Evolutionary conservation across 768 basidiomycete genomes (phyloP).

Genomic region (Cyathus striatus): DNA sequence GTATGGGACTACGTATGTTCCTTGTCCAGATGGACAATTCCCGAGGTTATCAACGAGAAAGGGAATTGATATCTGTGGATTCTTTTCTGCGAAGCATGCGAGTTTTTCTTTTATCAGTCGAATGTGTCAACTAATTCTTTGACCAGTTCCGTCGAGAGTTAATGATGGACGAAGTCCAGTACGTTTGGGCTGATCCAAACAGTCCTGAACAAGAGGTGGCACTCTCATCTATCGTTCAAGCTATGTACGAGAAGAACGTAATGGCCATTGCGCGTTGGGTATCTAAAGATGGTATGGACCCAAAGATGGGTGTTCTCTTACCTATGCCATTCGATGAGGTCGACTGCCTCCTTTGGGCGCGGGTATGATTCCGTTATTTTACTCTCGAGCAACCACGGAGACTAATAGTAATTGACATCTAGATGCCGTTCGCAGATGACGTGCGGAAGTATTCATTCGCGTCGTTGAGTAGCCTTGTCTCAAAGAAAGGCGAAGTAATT

Average conservation of each 20-base stretch:
- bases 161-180: slow-evolving; percentile 80
- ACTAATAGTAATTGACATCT: no score
- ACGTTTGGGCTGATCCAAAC: slow-evolving; percentile 72
- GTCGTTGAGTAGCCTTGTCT: slow-evolving; percentile 67
- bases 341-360: slow-evolving; percentile 82
- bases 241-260: slow-evolving; percentile 62
- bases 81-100: slow-evolving; percentile 70
- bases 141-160: slow-evolving; percentile 76
- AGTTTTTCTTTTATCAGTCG: slow-evolving; percentile 10
- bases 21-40: slow-evolving; percentile 84
- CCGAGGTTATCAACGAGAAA: slow-evolving; percentile 65
- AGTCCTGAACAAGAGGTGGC: slow-evolving; percentile 73
- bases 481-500: slow-evolving; percentile 69
- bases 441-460: slow-evolving; percentile 84
- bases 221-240: slow-evolving; percentile 82
- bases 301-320: slow-evolving; percentile 78
- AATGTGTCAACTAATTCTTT: not conserved
- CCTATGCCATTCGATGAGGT: slow-evolving; percentile 60
- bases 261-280: slow-evolving; percentile 87
- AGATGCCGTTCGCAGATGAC: slow-evolving; percentile 98
- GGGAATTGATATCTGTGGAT: slow-evolving; percentile 86
- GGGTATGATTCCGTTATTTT: slow-evolving; percentile 39
- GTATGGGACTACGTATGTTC: slow-evolving; percentile 86
- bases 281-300: slow-evolving; percentile 62
- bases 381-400: no score